phyloP scores from a whole-genome alignment of 139 green algal species.

The Coccomyxa sp. region DNA sequence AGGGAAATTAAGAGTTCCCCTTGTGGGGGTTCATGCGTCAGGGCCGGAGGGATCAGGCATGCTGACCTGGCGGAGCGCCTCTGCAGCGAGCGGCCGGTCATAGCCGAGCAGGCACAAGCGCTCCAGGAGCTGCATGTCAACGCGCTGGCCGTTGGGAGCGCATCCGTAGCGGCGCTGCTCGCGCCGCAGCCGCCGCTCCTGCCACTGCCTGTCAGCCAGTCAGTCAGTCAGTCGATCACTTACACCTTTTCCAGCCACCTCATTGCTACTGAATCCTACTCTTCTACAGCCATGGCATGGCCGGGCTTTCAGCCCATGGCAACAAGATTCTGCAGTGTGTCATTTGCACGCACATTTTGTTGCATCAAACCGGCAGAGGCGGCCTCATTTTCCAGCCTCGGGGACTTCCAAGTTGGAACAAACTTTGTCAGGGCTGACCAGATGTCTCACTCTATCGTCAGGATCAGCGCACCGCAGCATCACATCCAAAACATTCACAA shows the following conservation, averaged over 20 bases:
- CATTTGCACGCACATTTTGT: not conserved
- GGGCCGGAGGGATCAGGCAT: not conserved
- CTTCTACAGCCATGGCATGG: no score
- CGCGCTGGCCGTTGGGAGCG: constrained; percentile 31
- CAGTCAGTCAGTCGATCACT: no score
- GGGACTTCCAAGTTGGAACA: no score
- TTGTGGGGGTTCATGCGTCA: no score
- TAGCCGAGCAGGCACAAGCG: constrained; percentile 27
- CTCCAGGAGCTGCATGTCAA: constrained; percentile 37
- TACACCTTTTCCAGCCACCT: not conserved
- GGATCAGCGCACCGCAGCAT: no score
- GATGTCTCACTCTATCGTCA: no score
- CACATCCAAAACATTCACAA: no score
- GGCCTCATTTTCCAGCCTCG: no score
- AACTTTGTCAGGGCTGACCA: no score
- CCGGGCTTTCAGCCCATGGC: not conserved
- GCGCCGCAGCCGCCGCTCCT: not conserved
- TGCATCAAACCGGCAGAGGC: not conserved
- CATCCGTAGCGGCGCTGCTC: constrained; percentile 12
- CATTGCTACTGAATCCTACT: no score
- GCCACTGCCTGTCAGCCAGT: not conserved
- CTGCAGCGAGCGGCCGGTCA: constrained; percentile 18
- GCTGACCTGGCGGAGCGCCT: constrained; percentile 29
- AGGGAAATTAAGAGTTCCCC: no score
- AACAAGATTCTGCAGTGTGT: not conserved